phyloP scores from a whole-genome alignment of 2,329 filamentous ascomycete genomes.

The Colletotrichum sp. region DNA sequence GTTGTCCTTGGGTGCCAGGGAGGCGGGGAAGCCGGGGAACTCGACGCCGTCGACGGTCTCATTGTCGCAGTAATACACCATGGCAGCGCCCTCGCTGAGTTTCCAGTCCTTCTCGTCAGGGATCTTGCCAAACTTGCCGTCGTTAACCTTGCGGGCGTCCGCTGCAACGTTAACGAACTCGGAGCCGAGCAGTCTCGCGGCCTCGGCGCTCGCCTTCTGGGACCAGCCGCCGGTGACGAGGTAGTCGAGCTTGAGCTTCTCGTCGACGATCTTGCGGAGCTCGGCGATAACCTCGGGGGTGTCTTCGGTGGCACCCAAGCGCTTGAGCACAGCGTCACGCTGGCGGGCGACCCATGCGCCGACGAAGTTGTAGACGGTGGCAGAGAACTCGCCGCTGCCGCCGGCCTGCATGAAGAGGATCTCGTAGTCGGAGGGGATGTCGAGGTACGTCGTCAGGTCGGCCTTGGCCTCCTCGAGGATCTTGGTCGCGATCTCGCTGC shows the following conservation, averaged over 20 bases:
- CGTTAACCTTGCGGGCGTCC: conserved; percentile 69
- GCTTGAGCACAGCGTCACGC: conserved; percentile 61
- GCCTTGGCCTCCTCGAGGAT: conserved; percentile 83
- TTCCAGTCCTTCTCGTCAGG: conserved; percentile 80
- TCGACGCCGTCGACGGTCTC: conserved; percentile 96
- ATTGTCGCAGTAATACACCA: conserved; percentile 93
- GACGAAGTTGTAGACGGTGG: conserved; percentile 83
- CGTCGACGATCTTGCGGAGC: conserved; percentile 67
- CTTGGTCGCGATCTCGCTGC: conserved; percentile 76
- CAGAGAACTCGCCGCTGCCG: conserved; percentile 85
- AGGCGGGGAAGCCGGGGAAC: conserved; percentile 75
- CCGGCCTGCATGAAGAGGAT: conserved; percentile 88
- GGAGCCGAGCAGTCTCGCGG: conserved; percentile 75
- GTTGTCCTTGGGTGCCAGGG: conserved; percentile 61
- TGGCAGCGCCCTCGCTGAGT: conserved; percentile 69
- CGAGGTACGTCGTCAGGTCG: conserved; percentile 74
- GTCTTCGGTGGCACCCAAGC: conserved; percentile 50
- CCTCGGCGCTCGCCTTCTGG: conserved; percentile 87
- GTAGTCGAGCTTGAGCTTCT: conserved; percentile 84
- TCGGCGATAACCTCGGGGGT: conserved; percentile 59
- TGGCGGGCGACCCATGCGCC: conserved; percentile 80
- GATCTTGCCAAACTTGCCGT: conserved; percentile 86
- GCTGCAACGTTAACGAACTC: conserved; percentile 81
- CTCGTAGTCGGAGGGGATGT: conserved; percentile 87
- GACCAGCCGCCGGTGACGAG: conserved; percentile 89